phyloP scores from a whole-genome alignment of 352 stramenopile genomes.

The Globisporangium polare region DNA sequence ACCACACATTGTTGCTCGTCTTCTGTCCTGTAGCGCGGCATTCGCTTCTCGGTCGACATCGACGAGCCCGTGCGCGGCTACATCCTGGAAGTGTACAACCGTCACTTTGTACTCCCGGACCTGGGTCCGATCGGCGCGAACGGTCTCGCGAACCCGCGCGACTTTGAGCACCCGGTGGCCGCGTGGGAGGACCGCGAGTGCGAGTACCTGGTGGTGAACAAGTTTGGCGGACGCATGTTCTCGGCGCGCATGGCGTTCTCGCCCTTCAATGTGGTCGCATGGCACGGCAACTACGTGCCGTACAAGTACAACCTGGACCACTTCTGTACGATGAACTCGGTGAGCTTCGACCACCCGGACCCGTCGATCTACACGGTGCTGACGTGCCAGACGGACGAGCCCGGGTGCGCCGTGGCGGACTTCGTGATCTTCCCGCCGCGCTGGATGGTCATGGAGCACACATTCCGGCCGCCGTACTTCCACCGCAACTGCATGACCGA shows the following conservation, averaged over 20 bases:
- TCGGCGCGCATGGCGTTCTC: conserved; percentile 78
- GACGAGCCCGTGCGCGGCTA: conserved; percentile 89
- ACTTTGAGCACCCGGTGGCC: conserved; percentile 93
- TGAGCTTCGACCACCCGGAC: conserved; percentile 96
- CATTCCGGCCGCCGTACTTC: conserved; percentile 92
- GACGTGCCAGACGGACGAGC: conserved; percentile 91
- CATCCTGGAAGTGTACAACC: conserved; percentile 94
- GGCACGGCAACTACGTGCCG: conserved; percentile 97
- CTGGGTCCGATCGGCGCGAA: conserved; percentile 96
- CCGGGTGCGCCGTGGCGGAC: conserved; percentile 93
- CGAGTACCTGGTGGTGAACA: conserved; percentile 71
- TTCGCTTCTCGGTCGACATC: conserved; percentile 92
- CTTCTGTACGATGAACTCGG: conserved; percentile 95
- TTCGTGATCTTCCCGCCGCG: conserved; percentile 98
- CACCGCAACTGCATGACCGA: conserved; percentile 97
- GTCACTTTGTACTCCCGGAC: conserved; percentile 94
- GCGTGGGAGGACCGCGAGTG: conserved; percentile 86
- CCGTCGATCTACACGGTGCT: conserved; percentile 97
- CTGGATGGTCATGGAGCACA: conserved; percentile 93
- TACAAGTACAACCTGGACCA: conserved; percentile 97
- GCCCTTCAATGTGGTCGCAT: conserved; percentile 97
- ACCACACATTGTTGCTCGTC: not conserved
- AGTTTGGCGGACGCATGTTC: conserved; percentile 91
- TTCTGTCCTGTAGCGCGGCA: conserved; percentile 58
- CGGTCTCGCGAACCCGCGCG: conserved; percentile 93